Conservation (phyloP, 108 stramenopile genomes). For the Nitzschia sp. region DNA sequence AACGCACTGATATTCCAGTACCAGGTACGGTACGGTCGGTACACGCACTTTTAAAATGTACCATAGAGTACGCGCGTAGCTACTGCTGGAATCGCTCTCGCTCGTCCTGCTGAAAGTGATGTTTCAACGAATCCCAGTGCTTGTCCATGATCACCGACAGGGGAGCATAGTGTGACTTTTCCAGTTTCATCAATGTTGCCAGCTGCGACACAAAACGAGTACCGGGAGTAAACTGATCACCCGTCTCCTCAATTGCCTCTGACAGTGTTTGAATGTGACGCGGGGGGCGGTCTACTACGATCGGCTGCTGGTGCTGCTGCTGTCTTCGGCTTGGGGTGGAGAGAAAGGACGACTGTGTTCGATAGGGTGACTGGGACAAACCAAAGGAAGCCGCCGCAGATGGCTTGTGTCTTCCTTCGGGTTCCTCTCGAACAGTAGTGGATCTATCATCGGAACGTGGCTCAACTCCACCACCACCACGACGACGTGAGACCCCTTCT, state of each 20-base stretch:
- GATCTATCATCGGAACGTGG: background rate
- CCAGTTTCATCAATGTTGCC: constrained; percentile 23
- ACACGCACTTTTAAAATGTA: too few species aligned
- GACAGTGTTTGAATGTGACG: background rate
- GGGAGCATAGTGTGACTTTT: constrained; percentile 30
- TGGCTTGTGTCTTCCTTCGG: constrained; percentile 7
- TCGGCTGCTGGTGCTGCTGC: background rate
- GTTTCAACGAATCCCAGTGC: constrained; percentile 14
- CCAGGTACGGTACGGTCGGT: too few species aligned
- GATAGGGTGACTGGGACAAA: too few species aligned
- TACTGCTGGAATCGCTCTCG: background rate
- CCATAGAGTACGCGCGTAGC: background rate
- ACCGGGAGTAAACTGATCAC: constrained; percentile 24
- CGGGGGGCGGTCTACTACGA: background rate
- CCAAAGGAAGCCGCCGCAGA: background rate
- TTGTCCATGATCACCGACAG: constrained; percentile 33
- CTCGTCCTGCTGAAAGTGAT: background rate
- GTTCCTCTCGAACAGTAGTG: background rate
- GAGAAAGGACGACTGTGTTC: background rate
- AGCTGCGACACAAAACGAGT: constrained; percentile 36
- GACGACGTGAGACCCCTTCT: too few species aligned
- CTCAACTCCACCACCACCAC: too few species aligned
- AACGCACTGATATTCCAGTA: too few species aligned
- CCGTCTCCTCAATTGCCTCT: background rate
- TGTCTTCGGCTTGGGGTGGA: constrained; percentile 2